These are phyloP conservation scores for Lachancea thermotolerans DNA, from an alignment of 805 yeast species.

Conservation along the genomic window DNA sequence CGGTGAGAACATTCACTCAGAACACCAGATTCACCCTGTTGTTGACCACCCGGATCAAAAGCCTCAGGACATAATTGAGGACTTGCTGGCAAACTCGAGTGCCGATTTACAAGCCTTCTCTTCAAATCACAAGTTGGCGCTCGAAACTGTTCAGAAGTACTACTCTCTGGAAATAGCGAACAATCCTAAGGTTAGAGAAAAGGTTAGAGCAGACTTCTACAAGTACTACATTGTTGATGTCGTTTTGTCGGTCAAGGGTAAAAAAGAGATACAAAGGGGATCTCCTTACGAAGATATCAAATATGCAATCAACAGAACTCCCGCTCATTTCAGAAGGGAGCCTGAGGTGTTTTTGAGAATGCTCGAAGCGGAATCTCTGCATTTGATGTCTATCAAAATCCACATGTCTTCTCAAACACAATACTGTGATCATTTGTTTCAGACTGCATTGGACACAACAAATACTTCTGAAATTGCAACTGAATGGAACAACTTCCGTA, in stretches of 20 bases:
- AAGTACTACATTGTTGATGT: slow-evolving; percentile 64
- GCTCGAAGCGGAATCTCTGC: slow-evolving; percentile 83
- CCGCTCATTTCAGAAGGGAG: slow-evolving; percentile 60
- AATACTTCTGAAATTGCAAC: slow-evolving; percentile 68
- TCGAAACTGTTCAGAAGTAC: slow-evolving; percentile 66
- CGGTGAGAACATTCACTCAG: slow-evolving; percentile 72
- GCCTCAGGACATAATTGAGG: slow-evolving; percentile 56
- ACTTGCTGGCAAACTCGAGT: slow-evolving; percentile 30
- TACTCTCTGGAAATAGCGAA: slow-evolving; percentile 74
- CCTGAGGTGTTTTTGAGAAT: slow-evolving; percentile 85
- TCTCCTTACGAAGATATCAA: slow-evolving; percentile 85
- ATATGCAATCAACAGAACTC: slow-evolving; percentile 76
- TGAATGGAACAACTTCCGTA: slow-evolving; percentile 77
- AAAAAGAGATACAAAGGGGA: slow-evolving; percentile 65
- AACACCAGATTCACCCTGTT: slow-evolving; percentile 62
- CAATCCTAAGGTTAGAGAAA: slow-evolving; percentile 72
- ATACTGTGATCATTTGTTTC: slow-evolving; percentile 41
- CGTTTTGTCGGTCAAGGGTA: slow-evolving; percentile 77
- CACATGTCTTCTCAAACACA: slow-evolving; percentile 36
- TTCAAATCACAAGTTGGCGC: slow-evolving; percentile 49
- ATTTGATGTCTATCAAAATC: slow-evolving; percentile 61
- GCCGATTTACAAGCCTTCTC: slow-evolving; percentile 37
- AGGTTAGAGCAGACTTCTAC: slow-evolving; percentile 56
- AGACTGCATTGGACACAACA: slow-evolving; percentile 60
- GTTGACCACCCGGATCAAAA: slow-evolving; percentile 52